Percentiles rank a stretch among this genome's conserved stretches.
Conservation (phyloP, 805 yeast species). For the Metschnikowia amazonensis region DNA sequence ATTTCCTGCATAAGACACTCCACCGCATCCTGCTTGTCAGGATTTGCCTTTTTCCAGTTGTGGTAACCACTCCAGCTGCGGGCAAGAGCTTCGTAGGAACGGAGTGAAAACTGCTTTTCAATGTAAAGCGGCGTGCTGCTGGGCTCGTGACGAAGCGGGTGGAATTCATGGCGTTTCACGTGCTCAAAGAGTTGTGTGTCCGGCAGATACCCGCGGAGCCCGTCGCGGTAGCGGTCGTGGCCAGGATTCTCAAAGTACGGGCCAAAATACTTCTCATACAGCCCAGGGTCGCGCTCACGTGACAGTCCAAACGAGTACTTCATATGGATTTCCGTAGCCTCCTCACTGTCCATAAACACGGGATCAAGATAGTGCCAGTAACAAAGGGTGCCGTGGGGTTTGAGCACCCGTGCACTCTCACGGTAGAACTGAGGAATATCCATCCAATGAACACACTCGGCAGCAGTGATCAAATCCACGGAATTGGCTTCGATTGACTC, state of each 20-base stretch:
- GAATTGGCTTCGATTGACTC: conserved; percentile 20
- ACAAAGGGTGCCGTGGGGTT: conserved; percentile 64
- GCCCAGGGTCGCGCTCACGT: conserved; percentile 13
- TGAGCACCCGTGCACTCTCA: conserved; percentile 48
- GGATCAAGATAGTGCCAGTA: conserved; percentile 82
- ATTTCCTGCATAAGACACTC: conserved; percentile 46
- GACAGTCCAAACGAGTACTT: conserved; percentile 46
- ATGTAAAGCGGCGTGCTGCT: conserved; percentile 22
- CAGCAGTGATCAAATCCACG: conserved; percentile 70
- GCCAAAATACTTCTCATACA: conserved; percentile 47
- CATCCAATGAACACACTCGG: conserved; percentile 88
- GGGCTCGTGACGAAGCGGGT: conserved; percentile 23
- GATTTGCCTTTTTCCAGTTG: conserved; percentile 33
- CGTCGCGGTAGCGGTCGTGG: conserved; percentile 32
- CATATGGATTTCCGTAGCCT: conserved; percentile 51
- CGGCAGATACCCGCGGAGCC: conserved; percentile 37
- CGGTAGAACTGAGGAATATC: conserved; percentile 51
- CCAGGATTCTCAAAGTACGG: conserved; percentile 48
- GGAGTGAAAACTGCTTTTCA: conserved; percentile 18
- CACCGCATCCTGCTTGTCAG: conserved; percentile 42
- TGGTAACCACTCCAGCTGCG: conserved; percentile 40
- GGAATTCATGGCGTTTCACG: conserved; percentile 25
- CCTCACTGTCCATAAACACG: conserved; percentile 47
- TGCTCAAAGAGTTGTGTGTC: conserved; percentile 25
- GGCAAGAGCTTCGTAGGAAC: conserved; percentile 25